These are phyloP conservation scores for Pythium phragmiticola DNA, from an alignment of 352 stramenopile genomes.

Conservation along the genomic window DNA sequence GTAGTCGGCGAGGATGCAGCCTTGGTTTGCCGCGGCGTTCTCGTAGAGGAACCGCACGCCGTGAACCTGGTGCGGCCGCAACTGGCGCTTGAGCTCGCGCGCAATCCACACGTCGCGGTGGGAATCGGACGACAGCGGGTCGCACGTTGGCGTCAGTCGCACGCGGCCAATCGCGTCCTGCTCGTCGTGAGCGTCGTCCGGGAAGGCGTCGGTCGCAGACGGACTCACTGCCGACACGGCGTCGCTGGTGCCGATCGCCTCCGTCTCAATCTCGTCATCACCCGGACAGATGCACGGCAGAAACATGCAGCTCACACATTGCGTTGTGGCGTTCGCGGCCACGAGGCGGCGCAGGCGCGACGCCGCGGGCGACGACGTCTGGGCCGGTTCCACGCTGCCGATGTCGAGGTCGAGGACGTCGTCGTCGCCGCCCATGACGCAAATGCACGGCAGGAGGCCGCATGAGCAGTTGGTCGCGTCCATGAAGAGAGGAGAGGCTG, in stretches of 20 bases:
- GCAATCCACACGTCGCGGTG: conserved; percentile 55
- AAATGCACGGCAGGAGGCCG: conserved; percentile 72
- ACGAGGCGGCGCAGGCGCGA: conserved; percentile 53
- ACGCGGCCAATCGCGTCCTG: conserved; percentile 57
- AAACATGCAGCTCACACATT: conserved; percentile 76
- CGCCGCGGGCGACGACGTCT: neutral
- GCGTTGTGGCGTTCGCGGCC: conserved; percentile 47
- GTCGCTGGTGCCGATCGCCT: neutral
- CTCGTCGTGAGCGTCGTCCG: conserved; percentile 34
- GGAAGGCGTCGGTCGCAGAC: conserved; percentile 22
- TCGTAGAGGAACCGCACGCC: conserved; percentile 71
- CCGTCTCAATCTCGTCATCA: neutral
- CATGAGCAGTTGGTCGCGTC: conserved; percentile 41
- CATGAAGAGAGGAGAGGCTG: conserved; percentile 1
- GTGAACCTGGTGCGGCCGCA: conserved; percentile 79
- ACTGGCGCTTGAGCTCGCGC: conserved; percentile 66
- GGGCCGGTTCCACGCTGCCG: neutral
- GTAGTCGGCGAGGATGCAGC: conserved; percentile 89
- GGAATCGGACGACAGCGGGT: neutral
- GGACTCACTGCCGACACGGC: conserved; percentile 28
- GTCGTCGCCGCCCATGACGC: conserved; percentile 41
- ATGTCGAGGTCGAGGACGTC: conserved; percentile 29
- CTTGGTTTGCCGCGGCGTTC: conserved; percentile 48
- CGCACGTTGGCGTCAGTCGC: conserved; percentile 25
- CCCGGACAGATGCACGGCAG: conserved; percentile 81